phyloP scores from a whole-genome alignment of 805 yeast species.

The Isabelozyma heimii region DNA sequence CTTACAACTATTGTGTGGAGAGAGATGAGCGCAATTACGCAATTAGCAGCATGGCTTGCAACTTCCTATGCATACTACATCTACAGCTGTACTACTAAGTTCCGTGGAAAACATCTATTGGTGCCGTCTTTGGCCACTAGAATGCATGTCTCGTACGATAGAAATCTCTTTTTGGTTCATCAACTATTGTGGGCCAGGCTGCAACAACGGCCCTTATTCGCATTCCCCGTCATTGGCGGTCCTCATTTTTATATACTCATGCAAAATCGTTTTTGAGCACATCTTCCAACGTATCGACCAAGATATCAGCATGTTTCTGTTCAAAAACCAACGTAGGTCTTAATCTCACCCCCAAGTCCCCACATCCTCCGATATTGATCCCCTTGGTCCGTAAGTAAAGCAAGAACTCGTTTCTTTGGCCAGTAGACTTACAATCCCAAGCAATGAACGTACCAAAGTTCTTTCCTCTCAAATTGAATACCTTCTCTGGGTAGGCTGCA shows the following conservation, averaged over 20 bases:
- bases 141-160: too few relatives aligned
- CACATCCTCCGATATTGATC: conserved; percentile 68
- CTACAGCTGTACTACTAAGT: too few relatives aligned
- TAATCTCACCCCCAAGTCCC: conserved; percentile 55
- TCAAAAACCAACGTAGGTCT: conserved; percentile 66
- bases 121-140: too few relatives aligned
- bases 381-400: conserved; percentile 48
- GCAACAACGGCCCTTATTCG: too few relatives aligned
- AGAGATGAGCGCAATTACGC: too few relatives aligned
- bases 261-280: conserved; percentile 10
- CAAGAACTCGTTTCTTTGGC: conserved; percentile 47
- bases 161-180: too few relatives aligned
- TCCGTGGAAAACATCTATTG: too few relatives aligned
- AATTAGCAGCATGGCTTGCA: too few relatives aligned
- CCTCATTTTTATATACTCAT: background rate
- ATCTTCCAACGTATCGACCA: conserved; percentile 42
- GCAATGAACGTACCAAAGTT: conserved; percentile 65
- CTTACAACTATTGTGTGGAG: too few relatives aligned
- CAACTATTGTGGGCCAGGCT: too few relatives aligned
- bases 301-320: conserved; percentile 58
- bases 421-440: conserved; percentile 50
- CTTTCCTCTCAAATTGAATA: conserved; percentile 59
- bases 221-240: too few relatives aligned
- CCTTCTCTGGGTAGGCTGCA: conserved; percentile 36
- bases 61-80: too few relatives aligned